Conservation (phyloP, 768 basidiomycete species). For the Hypholoma sublateritium region DNA sequence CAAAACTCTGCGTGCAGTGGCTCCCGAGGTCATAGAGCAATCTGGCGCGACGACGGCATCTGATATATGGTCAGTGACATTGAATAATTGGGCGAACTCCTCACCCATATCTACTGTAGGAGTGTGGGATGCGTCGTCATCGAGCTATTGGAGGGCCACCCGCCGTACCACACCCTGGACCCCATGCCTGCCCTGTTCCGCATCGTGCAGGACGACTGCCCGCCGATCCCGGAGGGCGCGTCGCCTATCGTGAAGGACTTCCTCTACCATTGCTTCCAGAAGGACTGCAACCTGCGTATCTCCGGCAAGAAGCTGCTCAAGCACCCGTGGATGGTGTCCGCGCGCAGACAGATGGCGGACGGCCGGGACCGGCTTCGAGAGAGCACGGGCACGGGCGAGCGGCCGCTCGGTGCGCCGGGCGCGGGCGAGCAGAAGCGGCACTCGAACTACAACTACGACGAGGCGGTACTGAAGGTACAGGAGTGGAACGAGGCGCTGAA, state of each 20-base stretch:
- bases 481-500: conserved; percentile 99
- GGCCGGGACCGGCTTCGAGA: conserved; percentile 30
- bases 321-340: conserved; percentile 95
- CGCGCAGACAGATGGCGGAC: conserved; percentile 68
- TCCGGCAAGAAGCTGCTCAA: conserved; percentile 88
- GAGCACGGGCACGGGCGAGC: conserved; percentile 32
- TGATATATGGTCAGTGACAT: conserved; percentile 71
- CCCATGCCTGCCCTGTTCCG: conserved; percentile 99
- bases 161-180: conserved; percentile 93
- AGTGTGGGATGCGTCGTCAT: conserved; percentile 98
- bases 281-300: conserved; percentile 92
- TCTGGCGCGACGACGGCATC: conserved; percentile 95
- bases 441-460: conserved; percentile 89
- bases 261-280: conserved; percentile 96
- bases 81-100: not conserved
- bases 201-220: conserved; percentile 97
- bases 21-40: conserved; percentile 98
- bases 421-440: conserved; percentile 43
- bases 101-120: conserved; percentile 32
- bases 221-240: conserved; percentile 94
- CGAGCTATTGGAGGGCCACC: conserved; percentile 87
- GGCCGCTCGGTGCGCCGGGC: conserved; percentile 33
- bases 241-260: conserved; percentile 97
- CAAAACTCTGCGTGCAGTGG: conserved; percentile 55
- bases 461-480: conserved; percentile 92